Evolutionary conservation across 78 protist genomes (phyloP), one percentile per base, ranked within the genome.

Genomic region (Trichosphaerium sp.): DNA sequence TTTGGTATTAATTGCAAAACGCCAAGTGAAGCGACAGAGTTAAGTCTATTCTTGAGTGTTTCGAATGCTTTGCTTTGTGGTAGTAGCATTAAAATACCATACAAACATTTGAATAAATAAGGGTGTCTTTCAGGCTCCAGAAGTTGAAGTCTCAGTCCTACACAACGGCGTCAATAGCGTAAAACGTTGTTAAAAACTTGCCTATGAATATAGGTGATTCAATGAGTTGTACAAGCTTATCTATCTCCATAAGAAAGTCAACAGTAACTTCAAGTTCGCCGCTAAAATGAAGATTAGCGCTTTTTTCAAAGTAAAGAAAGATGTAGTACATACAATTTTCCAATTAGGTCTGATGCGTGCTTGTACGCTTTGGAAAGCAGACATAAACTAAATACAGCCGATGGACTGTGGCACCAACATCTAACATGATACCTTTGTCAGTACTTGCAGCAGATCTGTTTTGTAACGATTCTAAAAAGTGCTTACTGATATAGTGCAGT

Each of bases 51-150:
- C 28, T 81, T 81, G 38, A 81, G 40, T 21, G 76, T 62, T 66
- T 74, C 74, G 74, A 72, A 89, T 10, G 97, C 92, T 0, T 89
- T 40, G 26, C 74, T 49, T 74, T 95, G 99, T 32, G 99, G 99
- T 21, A 95, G 87, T 1, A 95, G 87, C 99, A 95, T 95, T 35
- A 95, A 75, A 23, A 95, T 3, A 28, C 98, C 99, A 47, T 86
- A 92, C 1, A 95, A 77, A 15, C 75, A 15, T 70, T 86, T 82
- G 55, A 89, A 32, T 11, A 95, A 70, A 66, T 55, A 66, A 15
- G 94, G 94, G 44, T 90, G 48, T 60, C 62, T 63, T 32, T 71
- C 73, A 48, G 80, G 81, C 51, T 72, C 75, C 29, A 82, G 69
- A 21, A 74, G 44, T 42, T 82, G 87, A 51, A 74, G 58, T 57